Percentiles rank a stretch among this genome's conserved stretches.
phyloP scores from a whole-genome alignment of 306 rosid genomes.

The Trichosanthes cucumerina region DNA sequence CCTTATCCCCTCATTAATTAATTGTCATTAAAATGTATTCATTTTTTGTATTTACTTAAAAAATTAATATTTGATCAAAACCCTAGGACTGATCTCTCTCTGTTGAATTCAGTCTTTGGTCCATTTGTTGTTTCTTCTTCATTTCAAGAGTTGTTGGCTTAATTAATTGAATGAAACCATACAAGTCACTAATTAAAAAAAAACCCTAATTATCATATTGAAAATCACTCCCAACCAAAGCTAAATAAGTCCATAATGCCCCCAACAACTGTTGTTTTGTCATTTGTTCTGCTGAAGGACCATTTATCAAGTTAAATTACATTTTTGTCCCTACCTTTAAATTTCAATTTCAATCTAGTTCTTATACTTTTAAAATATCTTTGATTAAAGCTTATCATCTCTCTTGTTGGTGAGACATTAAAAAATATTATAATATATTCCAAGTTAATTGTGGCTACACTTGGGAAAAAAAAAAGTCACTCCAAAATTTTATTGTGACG shows the following conservation, averaged over 20 bases:
- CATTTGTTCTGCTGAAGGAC: not conserved
- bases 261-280: not conserved
- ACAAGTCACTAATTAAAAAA: not conserved
- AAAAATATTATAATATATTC: not conserved
- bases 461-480: too few species aligned
- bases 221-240: not conserved
- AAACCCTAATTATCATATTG: not conserved
- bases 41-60: not conserved
- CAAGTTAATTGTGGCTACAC: too few species aligned
- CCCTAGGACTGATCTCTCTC: slow-evolving; percentile 3
- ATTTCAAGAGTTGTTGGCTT: slow-evolving; percentile 7
- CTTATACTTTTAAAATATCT: not conserved
- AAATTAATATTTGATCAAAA: not conserved
- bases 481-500: too few species aligned
- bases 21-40: not conserved
- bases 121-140: not conserved
- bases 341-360: not conserved
- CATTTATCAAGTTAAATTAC: not conserved
- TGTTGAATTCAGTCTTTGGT: not conserved
- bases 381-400: not conserved
- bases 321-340: not conserved
- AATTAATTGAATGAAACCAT: not conserved
- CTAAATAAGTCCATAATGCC: not conserved
- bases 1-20: not conserved
- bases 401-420: not conserved